Evolutionary conservation across 306 rosid genomes (phyloP).

Genomic region (Cotoneaster glaucophyllus): DNA sequence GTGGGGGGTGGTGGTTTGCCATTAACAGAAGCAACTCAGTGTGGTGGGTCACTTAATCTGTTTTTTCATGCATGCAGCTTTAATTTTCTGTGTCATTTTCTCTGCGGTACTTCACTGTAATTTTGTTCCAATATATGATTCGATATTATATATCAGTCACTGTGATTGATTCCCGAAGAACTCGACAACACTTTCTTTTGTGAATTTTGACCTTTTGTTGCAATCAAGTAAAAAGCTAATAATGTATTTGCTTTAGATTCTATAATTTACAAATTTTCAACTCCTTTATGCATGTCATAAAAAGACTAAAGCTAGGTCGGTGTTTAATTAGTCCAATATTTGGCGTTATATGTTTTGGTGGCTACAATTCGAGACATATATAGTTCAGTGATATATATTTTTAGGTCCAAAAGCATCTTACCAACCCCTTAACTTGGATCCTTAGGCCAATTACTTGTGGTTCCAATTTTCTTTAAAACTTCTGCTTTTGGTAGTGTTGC

Average conservation of each 20-base stretch:
- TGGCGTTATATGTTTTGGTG: neutral
- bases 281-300: neutral
- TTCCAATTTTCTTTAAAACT: neutral
- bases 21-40: constrained; percentile 48
- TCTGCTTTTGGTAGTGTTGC: neutral
- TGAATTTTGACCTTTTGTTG: neutral
- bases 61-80: neutral
- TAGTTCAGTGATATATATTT: neutral
- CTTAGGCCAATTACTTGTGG: neutral
- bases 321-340: neutral
- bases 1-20: constrained; percentile 24
- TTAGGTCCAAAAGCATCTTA: neutral
- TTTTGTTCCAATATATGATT: neutral
- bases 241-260: constrained; percentile 8
- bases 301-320: neutral
- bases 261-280: neutral
- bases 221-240: neutral
- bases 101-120: neutral
- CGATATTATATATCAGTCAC: neutral
- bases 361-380: too few species aligned
- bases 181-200: neutral
- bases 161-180: constrained; percentile 17
- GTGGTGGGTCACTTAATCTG: constrained; percentile 18
- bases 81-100: neutral
- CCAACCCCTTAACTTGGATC: neutral